These are phyloP conservation scores for Metarhizium album DNA, from an alignment of 2,329 filamentous ascomycete species.

Conservation along the genomic window DNA sequence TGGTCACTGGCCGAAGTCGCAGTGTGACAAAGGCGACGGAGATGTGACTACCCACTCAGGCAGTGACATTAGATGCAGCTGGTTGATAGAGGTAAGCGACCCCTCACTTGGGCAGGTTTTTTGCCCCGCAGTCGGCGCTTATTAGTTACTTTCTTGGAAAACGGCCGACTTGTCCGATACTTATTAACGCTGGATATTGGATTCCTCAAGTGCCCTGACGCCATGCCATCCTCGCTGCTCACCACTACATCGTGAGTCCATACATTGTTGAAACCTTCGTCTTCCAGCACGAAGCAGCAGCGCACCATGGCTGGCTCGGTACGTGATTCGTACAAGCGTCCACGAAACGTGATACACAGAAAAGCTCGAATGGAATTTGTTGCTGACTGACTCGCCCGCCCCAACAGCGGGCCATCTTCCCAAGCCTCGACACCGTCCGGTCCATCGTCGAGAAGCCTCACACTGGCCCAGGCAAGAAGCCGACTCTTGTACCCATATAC, in stretches of 20 bases:
- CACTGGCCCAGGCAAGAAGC: slow-evolving; percentile 17
- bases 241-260: not conserved
- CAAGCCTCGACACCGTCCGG: slow-evolving; percentile 35
- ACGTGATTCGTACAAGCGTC: slow-evolving; percentile 7
- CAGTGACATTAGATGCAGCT: not conserved
- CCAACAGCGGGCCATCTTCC: slow-evolving; percentile 29
- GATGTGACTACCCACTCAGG: too few species aligned
- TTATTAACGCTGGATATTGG: not conserved
- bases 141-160: too few species aligned
- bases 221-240: not conserved
- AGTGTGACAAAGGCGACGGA: not conserved
- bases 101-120: too few species aligned
- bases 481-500: slow-evolving; percentile 73
- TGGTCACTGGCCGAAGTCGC: not conserved
- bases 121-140: too few species aligned
- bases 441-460: slow-evolving; percentile 29
- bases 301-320: slow-evolving; percentile 19
- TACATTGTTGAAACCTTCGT: not conserved
- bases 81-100: too few species aligned
- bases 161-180: not conserved
- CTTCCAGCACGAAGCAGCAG: not conserved
- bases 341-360: not conserved
- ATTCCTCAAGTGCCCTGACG: not conserved
- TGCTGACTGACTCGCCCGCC: slow-evolving; percentile 5
- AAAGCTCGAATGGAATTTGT: not conserved